Conservation (phyloP, 805 yeast species). For the Kluyveromyces wickerhamii region DNA sequence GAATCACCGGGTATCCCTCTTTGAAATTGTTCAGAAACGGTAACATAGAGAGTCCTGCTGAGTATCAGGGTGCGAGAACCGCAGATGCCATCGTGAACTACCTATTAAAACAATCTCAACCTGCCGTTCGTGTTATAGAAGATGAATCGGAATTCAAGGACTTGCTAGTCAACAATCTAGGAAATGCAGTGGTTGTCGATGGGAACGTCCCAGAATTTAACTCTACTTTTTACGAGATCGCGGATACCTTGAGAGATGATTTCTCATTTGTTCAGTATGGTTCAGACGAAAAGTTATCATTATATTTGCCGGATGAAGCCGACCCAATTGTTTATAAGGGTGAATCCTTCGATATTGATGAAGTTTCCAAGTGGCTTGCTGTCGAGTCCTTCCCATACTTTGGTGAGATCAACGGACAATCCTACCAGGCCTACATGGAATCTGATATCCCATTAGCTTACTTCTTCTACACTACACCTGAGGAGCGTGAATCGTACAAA, state of each 20-base stretch:
- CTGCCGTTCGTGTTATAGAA: conserved; percentile 53
- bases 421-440: conserved; percentile 67
- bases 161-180: conserved; percentile 33
- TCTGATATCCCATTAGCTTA: conserved; percentile 76
- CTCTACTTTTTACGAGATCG: conserved; percentile 53
- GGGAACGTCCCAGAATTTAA: conserved; percentile 39
- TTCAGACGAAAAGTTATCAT: conserved; percentile 29
- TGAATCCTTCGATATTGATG: conserved; percentile 14
- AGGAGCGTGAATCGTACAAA: conserved; percentile 52
- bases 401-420: conserved; percentile 78
- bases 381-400: conserved; percentile 71
- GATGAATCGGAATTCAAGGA: conserved; percentile 35
- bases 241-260: conserved; percentile 56
- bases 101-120: conserved; percentile 76
- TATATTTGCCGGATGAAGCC: conserved; percentile 26
- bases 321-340: conserved; percentile 29
- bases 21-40: conserved; percentile 63
- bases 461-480: conserved; percentile 68
- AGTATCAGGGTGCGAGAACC: conserved; percentile 80
- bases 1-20: conserved; percentile 78
- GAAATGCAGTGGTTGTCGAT: conserved; percentile 46
- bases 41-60: conserved; percentile 36
- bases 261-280: conserved; percentile 46
- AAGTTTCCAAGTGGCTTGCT: conserved; percentile 28
- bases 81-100: conserved; percentile 68